These are phyloP conservation scores for Ichthyophthirius multifiliis DNA, from an alignment of 169 alveolate genomes.

Conservation along the genomic window DNA sequence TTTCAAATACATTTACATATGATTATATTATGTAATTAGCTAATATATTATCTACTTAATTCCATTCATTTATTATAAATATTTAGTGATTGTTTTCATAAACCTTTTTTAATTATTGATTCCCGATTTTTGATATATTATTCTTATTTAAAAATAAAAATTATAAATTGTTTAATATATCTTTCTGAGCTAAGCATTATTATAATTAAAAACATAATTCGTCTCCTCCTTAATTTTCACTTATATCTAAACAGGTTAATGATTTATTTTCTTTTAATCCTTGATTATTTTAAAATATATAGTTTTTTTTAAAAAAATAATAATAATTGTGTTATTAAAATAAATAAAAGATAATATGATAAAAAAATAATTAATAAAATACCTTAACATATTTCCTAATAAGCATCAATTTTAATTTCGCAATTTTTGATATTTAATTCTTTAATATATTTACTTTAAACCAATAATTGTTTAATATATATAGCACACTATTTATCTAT, in stretches of 20 bases:
- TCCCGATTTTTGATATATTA: not conserved
- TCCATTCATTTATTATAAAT: not conserved
- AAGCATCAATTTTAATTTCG: not conserved
- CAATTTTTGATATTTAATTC: not conserved
- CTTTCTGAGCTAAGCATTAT: not conserved
- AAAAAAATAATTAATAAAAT: not conserved
- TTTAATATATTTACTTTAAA: not conserved
- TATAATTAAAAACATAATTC: not conserved
- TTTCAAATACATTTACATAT: not conserved
- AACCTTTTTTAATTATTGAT: not conserved
- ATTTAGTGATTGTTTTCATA: not conserved
- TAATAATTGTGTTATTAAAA: no score
- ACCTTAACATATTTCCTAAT: not conserved
- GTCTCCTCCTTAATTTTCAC: not conserved
- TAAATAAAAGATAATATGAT: not conserved
- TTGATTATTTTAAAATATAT: not conserved
- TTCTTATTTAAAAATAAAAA: not conserved
- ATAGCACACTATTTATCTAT: not conserved
- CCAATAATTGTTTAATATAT: not conserved
- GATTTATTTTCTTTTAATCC: not conserved
- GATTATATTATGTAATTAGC: not conserved
- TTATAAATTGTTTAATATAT: not conserved
- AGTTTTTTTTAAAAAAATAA: no score
- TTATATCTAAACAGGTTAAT: not conserved
- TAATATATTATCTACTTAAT: not conserved